Base-by-base conservation (phyloP, 768 basidiomycete species). In the Collybia nuda region DNA sequence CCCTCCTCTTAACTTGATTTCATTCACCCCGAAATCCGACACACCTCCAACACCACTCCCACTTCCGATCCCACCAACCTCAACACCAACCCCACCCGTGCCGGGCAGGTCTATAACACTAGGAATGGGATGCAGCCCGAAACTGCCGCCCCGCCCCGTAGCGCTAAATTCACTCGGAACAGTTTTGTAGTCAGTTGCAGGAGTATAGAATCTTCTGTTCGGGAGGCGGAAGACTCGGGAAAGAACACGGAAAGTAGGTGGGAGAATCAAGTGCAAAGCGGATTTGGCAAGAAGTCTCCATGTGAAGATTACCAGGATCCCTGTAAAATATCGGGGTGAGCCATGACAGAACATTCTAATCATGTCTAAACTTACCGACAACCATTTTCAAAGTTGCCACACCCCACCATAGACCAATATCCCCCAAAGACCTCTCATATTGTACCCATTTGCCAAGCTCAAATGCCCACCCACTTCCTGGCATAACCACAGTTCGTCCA, bases 201-300 rank as follows among this genome's bases (percentile, higher is more conserved):
- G 88, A 5, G 86, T 89, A 65, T 98, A 97, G 69, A 92, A 93
- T 14, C 92, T 78, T 8, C 96, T 80, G 53, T 85, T 82, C 0
- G 95, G 96, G 3, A 98, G 80, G 6, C 73, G 74, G 60, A 91
- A 78, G 35, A 81, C 74, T 23, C 76, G 78, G 6, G 89, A 77
- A 53, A 90, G 73, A 40, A 83, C 70, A 51, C 95, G 87, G 78
- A 93, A 97, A 15, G 84, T 74, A 0, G 93, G 91, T 0, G 95
- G 95, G 0, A 98, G 81, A 40, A 87, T 68, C 6, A 82, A 60
- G 58, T 92, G 89, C 17, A 93, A 67, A 2, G 80, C 62, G 0
- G 84, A 81, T 67, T 98, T 98, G 7, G 91, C 91, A 36, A 90
- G 58, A 39, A 98, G 72, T 37, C 96, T 87, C 95, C 95, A 98